Conservation (phyloP, 2,329 filamentous ascomycete species). For the Endothia cerciana region DNA sequence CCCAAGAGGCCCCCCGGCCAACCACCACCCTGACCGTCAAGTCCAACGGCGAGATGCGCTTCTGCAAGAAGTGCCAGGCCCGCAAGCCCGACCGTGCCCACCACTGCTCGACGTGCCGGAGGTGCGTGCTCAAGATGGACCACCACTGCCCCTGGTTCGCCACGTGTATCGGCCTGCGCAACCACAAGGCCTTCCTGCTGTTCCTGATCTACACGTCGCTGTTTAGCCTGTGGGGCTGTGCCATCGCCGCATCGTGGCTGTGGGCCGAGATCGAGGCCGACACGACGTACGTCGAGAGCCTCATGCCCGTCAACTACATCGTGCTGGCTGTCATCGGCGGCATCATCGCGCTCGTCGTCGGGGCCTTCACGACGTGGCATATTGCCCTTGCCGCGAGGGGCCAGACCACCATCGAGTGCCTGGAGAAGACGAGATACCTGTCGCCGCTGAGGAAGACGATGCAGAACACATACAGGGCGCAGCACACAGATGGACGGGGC, state of each 20-base stretch:
- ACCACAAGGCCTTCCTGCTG: constrained; percentile 93
- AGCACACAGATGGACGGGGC: constrained; percentile 54
- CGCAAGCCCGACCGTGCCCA: constrained; percentile 95
- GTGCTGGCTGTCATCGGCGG: constrained; percentile 84
- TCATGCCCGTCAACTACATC: constrained; percentile 90
- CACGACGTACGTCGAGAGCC: constrained; percentile 70
- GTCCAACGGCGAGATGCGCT: constrained; percentile 82
- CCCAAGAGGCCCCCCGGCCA: constrained; percentile 61
- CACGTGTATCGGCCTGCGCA: constrained; percentile 89
- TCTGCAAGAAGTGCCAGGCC: constrained; percentile 96
- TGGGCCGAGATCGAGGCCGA: constrained; percentile 81
- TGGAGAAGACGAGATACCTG: constrained; percentile 94
- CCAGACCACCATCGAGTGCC: constrained; percentile 92
- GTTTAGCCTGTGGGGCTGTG: constrained; percentile 82
- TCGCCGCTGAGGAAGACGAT: constrained; percentile 75
- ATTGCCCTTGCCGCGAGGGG: constrained; percentile 77
- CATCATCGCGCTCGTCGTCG: constrained; percentile 88
- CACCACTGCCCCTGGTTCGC: constrained; percentile 99
- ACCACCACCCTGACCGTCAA: constrained; percentile 88
- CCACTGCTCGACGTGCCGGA: constrained; percentile 92
- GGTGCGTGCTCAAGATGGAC: constrained; percentile 98
- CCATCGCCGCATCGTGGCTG: constrained; percentile 78
- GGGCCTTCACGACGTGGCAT: constrained; percentile 92
- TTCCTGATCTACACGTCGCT: constrained; percentile 89
- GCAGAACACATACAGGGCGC: constrained; percentile 63